Conservation (phyloP, 2,329 filamentous ascomycete genomes). For the Exophiala alcalophila region DNA sequence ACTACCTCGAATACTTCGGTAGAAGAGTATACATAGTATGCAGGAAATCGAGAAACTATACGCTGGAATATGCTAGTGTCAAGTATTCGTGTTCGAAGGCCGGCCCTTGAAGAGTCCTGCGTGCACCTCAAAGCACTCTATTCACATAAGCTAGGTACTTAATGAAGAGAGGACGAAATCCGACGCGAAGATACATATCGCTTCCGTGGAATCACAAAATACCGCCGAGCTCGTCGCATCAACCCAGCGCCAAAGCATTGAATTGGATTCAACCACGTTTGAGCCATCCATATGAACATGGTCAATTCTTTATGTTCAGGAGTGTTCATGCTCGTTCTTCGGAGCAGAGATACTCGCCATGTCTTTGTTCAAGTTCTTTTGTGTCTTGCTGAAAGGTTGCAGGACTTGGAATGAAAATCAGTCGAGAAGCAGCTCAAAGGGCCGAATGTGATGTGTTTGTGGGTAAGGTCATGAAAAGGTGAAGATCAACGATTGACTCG, state of each 20-base stretch:
- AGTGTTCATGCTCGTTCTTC: neutral
- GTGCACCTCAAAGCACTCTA: too few species aligned
- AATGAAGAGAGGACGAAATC: too few species aligned
- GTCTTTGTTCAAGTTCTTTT: neutral
- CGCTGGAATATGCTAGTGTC: too few species aligned
- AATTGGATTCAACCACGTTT: conserved; percentile 6
- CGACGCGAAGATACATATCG: too few species aligned
- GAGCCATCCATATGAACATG: conserved; percentile 9
- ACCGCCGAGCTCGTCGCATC: conserved; percentile 11
- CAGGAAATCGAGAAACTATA: too few species aligned
- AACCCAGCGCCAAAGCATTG: too few species aligned
- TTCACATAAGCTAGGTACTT: too few species aligned
- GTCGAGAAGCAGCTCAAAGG: conserved; percentile 1
- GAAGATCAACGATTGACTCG: conserved; percentile 13
- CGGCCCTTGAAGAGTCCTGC: too few species aligned
- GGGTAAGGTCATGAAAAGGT: neutral
- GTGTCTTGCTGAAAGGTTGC: conserved; percentile 5
- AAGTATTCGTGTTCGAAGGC: too few species aligned
- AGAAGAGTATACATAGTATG: too few species aligned
- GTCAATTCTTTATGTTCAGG: conserved; percentile 9
- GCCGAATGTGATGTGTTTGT: conserved; percentile 1
- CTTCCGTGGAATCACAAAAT: too few species aligned
- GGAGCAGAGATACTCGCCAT: neutral
- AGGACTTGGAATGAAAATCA: neutral
- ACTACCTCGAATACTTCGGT: too few species aligned